Evolutionary conservation across 2,329 filamentous ascomycete species (phyloP).

Genomic region (Rosellinia necatrix): DNA sequence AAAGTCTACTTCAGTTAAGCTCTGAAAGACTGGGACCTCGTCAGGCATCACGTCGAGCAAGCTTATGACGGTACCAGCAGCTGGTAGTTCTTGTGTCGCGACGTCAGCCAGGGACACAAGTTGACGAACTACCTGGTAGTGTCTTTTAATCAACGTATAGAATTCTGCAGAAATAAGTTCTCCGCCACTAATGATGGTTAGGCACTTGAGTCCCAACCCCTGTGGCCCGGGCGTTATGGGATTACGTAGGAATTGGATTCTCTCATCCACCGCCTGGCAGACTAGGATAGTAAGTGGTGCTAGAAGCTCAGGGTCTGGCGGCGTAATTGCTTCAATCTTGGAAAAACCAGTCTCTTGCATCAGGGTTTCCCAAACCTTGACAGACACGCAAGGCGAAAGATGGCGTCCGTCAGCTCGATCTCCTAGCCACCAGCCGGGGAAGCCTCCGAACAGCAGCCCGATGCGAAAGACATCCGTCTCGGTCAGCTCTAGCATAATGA

Average conservation of each 20-base stretch:
- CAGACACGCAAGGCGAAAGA: constrained; percentile 8
- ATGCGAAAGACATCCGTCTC: constrained; percentile 7
- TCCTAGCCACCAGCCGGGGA: constrained; percentile 17
- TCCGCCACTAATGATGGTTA: not conserved
- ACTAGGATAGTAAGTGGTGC: constrained; percentile 24
- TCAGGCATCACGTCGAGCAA: no score
- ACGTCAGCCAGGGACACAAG: no score
- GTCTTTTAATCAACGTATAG: no score
- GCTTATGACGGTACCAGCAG: no score
- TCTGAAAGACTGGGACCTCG: no score
- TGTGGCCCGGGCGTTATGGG: not conserved
- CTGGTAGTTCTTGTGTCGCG: no score
- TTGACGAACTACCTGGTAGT: no score
- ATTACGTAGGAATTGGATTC: constrained; percentile 17
- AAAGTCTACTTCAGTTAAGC: no score
- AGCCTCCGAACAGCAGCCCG: constrained; percentile 1
- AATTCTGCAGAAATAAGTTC: no score
- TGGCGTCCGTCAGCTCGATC: constrained; percentile 8
- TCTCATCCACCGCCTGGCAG: constrained; percentile 41
- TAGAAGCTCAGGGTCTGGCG: not conserved
- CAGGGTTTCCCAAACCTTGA: constrained; percentile 32
- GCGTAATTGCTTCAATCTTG: constrained; percentile 33
- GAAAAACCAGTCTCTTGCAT: constrained; percentile 37
- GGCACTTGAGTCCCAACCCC: no score
- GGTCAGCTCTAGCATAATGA: not conserved